Percentiles rank a stretch among this genome's conserved stretches.
Evolutionary conservation across 768 basidiomycete species (phyloP).

Genomic region (Tricholoma sp.): DNA sequence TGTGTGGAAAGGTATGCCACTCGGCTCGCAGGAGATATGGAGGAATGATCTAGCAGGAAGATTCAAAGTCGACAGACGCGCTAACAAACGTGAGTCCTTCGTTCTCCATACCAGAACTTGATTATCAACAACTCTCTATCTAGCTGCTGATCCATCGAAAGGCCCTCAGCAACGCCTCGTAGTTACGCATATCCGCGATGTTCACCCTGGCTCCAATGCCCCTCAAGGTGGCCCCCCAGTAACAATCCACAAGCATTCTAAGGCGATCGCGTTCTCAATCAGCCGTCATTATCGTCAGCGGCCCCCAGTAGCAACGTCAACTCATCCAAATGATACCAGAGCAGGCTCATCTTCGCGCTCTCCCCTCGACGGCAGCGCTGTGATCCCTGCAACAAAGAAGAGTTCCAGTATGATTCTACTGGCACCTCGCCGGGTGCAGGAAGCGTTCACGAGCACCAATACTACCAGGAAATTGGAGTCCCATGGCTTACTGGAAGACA

Average conservation of each 20-base stretch:
- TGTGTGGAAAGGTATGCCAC: slow-evolving; percentile 43
- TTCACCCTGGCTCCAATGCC: slow-evolving; percentile 32
- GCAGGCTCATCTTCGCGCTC: not conserved
- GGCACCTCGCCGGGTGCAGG: slow-evolving; percentile 72
- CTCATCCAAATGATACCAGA: slow-evolving; percentile 7
- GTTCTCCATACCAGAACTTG: not conserved
- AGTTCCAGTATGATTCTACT: slow-evolving; percentile 53
- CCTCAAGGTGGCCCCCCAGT: slow-evolving; percentile 51
- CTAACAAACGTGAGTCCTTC: slow-evolving; percentile 30
- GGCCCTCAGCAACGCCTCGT: slow-evolving; percentile 66
- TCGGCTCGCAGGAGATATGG: slow-evolving; percentile 64
- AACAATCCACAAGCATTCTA: slow-evolving; percentile 80
- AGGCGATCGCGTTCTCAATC: slow-evolving; percentile 74
- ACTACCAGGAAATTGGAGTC: slow-evolving; percentile 65
- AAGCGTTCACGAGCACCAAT: slow-evolving; percentile 71
- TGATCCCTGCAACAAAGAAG: slow-evolving; percentile 21
- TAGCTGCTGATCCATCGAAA: slow-evolving; percentile 49
- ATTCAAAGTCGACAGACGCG: slow-evolving; percentile 54
- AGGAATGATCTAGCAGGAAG: slow-evolving; percentile 55
- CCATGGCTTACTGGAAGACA: slow-evolving; percentile 59
- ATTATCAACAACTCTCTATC: not conserved
- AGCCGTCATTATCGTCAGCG: slow-evolving; percentile 53
- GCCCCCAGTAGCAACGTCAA: not conserved
- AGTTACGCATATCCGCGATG: slow-evolving; percentile 50
- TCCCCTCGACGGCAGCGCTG: slow-evolving; percentile 2